Evolutionary conservation across 2,329 filamentous ascomycete genomes (phyloP), one percentile per base, ranked within the genome.

Genomic region (Onygena corvina): DNA sequence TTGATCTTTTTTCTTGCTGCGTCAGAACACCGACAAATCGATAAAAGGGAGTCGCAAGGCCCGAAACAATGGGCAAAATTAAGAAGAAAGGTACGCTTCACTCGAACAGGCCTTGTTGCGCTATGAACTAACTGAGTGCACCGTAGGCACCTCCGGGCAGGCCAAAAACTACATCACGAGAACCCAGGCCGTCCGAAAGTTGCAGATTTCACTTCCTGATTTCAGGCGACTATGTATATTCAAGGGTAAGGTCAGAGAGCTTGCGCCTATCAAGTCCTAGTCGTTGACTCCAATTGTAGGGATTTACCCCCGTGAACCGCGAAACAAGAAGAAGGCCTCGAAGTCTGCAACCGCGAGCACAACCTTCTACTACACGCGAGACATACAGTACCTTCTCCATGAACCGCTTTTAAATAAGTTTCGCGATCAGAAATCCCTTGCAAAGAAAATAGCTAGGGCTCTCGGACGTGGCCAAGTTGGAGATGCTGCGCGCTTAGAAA

Each of bases 211-310:
- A 62, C 80, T 98, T 50, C 88, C 89, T 58, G 92, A 98, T 71
- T 98, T 98, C 72, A 83, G 92, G 71, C 84, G 94, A 72, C 77
- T 98, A 65, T 98, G 92, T 73, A 98, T 98, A 68, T 98, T 94
- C 83, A 96, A 96, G 75, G 92, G 77, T 75, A 62, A 11, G 54
- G 21, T 30, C 36, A 23, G 8, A n/a, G 9, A 4, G 7, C 6
- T 18, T 51, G 5, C 36, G 30, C 21, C 33, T 50, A 6, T 20
- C 16, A 4, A 9, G 11, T 23, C 12, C 7, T 18, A 25, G 27
- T 12, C 16, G 21, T 2, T 31, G 31, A 33, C 38, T 47, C 36
- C 38, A 31, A 25, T 44, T 38, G 51, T 34, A 77, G 76, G 89
- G 61, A 96, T 98, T 67, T 98, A 95, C 71, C 92, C 92, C 57